Evolutionary conservation across 306 rosid genomes (phyloP), one percentile per base, ranked within the genome.

Genomic region (Ochetophila trinervis): DNA sequence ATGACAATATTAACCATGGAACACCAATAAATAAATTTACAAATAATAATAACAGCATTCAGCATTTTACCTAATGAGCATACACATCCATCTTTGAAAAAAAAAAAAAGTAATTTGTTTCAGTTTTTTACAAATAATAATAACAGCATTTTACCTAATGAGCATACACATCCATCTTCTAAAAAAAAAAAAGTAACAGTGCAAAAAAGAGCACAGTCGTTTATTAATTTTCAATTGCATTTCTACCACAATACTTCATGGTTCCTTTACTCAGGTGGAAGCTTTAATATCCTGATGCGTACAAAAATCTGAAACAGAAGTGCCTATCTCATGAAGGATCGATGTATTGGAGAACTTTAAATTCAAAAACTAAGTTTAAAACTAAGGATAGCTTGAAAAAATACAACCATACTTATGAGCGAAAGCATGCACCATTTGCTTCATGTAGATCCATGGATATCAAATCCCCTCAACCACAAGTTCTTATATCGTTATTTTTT

Each of bases 1-100:
- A 1, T 27, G 32, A 27, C 32, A 27, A 27, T 27, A 27, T 27
- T 4, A 27, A 27, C 32, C 32, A 27, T 27, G 32, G 32, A 27
- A 4, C 3, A 27, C 2, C 32, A 27, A 27, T 27, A 27, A 27
- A 27, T 27, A 27, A 27, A 27, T 27, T 27, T 27, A 50, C 20
- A 32, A 35, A 19, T 51, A n/a, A 65, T 27, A 65, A 49, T 30
- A 36, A 34, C 48, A 30, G 45, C 27, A 63, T 17, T 65, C 30
- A 32, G 59, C 18, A 50, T 65, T 51, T n/a, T 65, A 51, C 49
- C 50, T 50, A 65, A 65, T 21, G 24, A 48, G 37, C 45, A 27
- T 16, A 63, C 27, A 23, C 32, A 1, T 27, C 15, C 19, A 23
- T 27, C 19, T 11, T 48, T 5, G 8, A 24, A 16, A 22, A 27